Conservation (phyloP, 768 basidiomycete species). For the Neoboletus subvelutipes region DNA sequence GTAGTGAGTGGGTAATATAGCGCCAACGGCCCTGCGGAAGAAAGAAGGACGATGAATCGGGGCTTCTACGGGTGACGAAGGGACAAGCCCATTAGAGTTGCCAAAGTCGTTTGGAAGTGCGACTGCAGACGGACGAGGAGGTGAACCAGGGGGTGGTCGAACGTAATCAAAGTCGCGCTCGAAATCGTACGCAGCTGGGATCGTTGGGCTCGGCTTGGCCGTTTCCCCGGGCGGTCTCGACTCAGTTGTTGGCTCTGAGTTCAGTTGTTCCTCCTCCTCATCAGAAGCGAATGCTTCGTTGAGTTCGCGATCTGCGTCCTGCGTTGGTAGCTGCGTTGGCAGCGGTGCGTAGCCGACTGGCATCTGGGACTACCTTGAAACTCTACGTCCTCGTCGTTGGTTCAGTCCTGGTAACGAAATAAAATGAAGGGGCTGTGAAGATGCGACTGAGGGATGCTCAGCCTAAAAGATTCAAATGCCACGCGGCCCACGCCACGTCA, state of each 20-base stretch:
- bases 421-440: background rate
- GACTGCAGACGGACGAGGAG: conserved; percentile 55
- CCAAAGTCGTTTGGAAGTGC: conserved; percentile 69
- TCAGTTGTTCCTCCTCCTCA: conserved; percentile 38
- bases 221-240: conserved; percentile 21
- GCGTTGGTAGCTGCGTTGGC: conserved; percentile 46
- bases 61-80: conserved; percentile 43
- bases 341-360: conserved; percentile 53
- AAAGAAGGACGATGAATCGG: conserved; percentile 46
- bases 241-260: conserved; percentile 28
- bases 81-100: conserved; percentile 69
- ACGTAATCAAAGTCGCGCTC: conserved; percentile 72
- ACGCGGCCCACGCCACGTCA: background rate
- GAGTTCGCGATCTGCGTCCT: conserved; percentile 57
- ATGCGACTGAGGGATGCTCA: background rate
- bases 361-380: conserved; percentile 37
- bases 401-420: background rate
- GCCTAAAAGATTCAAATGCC: background rate
- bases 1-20: conserved; percentile 67
- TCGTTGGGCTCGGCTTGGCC: conserved; percentile 6
- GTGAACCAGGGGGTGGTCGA: conserved; percentile 76
- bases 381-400: background rate
- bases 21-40: conserved; percentile 55
- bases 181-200: conserved; percentile 53
- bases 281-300: conserved; percentile 75